These are phyloP conservation scores for Talaromyces marneffei DNA, from an alignment of 2,329 filamentous ascomycete genomes.

Conservation along the genomic window DNA sequence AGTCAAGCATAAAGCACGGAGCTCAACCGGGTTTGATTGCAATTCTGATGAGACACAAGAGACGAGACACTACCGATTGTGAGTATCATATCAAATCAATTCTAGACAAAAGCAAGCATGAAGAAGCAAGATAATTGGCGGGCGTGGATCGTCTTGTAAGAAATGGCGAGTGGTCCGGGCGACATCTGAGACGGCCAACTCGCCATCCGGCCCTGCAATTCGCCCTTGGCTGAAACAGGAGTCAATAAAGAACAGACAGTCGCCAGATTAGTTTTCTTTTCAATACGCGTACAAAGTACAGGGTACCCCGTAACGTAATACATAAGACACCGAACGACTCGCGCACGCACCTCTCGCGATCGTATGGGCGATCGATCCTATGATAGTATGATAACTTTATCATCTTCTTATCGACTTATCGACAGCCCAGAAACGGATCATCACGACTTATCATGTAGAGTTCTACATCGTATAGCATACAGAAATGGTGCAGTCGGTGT, in stretches of 20 bases:
- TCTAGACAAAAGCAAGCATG: not conserved
- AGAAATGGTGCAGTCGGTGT: not conserved
- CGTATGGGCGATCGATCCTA: conserved; percentile 2
- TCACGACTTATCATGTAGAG: not conserved
- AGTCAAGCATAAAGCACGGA: not conserved
- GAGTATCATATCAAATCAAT: not conserved
- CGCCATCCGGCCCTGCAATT: not conserved
- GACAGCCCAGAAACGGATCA: not conserved
- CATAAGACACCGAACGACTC: too few relatives aligned
- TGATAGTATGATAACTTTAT: conserved; percentile 1
- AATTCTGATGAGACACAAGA: not conserved
- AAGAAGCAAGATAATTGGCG: not conserved
- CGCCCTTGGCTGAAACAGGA: conserved; percentile 10
- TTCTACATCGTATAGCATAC: not conserved
- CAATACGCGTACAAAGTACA: not conserved
- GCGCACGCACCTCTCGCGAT: not conserved
- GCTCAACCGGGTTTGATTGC: not conserved
- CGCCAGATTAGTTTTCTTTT: not conserved
- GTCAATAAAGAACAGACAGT: not conserved
- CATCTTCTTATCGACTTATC: not conserved
- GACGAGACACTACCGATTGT: too few relatives aligned
- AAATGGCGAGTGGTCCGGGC: not conserved
- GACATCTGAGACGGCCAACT: conserved; percentile 8
- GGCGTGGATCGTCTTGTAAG: not conserved
- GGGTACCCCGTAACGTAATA: not conserved